Base-by-base conservation (phyloP, 257 asterid species). In the Primulina tabacum region DNA sequence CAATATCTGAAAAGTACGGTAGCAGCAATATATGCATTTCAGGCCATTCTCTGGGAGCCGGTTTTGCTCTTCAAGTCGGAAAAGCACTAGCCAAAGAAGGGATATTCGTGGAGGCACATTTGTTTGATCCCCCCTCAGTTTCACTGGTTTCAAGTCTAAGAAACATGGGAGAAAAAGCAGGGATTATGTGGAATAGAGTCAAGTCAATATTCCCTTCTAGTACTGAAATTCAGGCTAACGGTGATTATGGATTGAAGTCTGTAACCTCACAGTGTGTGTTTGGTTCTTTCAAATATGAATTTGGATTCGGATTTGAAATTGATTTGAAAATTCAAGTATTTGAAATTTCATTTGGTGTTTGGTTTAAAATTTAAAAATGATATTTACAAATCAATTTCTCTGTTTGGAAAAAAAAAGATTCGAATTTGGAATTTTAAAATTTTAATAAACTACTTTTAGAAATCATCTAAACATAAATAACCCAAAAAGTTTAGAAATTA, bases 31-130 rank as follows among this genome's bases (percentile, higher is more conserved):
- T 89, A 10, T 91, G 98, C 21, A 75, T 91, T 4, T 89, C 97
- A 0, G 98, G 99, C 9, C 99, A 94, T 73, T 91, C 99, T 5
- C 77, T 94, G 30, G 99, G 98, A 11, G 98, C 99, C 5, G 99
- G 97, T 8, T 91, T 94, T 62, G 97, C 99, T 18, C 97, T 94
- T 40, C 99, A 94, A 83, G 90, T 89, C 0, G 99, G 99, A 43
- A 94, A 94, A 78, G 82, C 88, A 2, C 70, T 94, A 47, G 99
- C 99, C n/a, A 94, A 94, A 84, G 90, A 91, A 64, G 97, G 88
- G n/a, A 74, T 94, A 10, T 87, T 80, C 2, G 95, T 94, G 50
- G 97, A 94, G 84, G 89, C 99, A 2, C 99, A 91, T 79, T 76
- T 94, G 83, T 94, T 94, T 75, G 91, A 94, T 76, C 99, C 99